Evolutionary conservation across 2,329 filamentous ascomycete species (phyloP), one percentile per base, ranked within the genome.

Genomic region (Trichoderma citrinoviride): DNA sequence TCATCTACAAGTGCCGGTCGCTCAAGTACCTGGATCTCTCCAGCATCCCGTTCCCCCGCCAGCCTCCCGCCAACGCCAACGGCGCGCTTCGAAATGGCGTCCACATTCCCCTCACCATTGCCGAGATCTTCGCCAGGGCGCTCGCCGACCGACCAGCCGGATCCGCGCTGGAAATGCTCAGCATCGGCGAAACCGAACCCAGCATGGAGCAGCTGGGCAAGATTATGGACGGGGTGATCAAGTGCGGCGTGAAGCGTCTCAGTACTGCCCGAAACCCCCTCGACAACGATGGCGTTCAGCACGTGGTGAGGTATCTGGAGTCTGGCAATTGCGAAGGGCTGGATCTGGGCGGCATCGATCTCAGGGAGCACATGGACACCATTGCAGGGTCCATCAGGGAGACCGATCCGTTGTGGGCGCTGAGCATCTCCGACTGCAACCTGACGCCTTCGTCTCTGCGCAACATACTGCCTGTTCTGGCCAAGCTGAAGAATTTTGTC

Each of bases 11-110:
- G 81, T 97, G 92, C 71, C 89, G 88, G 67, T 93, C 93, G 1
- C 81, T 99, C 64, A 93, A 93, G 75, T 90, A 86, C 6, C 85
- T 98, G 25, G 95, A 99, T 75, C 76, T 98, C 29, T 96, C 93
- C 0, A 90, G 91, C 72, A 89, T 97, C 65, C 85, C 87, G 3
- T 94, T 98, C 68, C 93, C 92, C 1, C 75, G 73, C 27, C 76
- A 78, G 62, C 68, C 74, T 25, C 68, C 74, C 15, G 64, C 68
- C 1, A 72, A 71, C 23, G 68, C 70, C n/a, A 74, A 72, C 33
- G 73, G 73, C 17, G 55, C 70, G 7, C 67, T 78, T 8, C 67
- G 75, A 2, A 77, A 76, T 23, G 76, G 76, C 4, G 69, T 70
- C 7, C 72, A 77, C 54, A 76, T 75, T 61, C 77, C 72, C 49